Base-by-base conservation (phyloP, 208 protist genomes). In the Wallacemonas sp. region DNA sequence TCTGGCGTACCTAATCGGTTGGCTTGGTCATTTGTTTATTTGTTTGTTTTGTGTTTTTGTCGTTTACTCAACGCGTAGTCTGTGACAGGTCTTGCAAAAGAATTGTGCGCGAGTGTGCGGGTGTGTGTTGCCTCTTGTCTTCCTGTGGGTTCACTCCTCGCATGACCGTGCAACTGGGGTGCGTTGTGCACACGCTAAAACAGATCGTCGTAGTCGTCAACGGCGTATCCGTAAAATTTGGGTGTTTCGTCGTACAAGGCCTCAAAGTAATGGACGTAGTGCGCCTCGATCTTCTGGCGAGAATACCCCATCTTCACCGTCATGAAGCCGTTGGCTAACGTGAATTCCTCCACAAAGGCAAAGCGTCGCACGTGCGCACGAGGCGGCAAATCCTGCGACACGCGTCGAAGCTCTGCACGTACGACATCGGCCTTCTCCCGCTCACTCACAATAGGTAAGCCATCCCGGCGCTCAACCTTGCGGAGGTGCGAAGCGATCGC, bases 191-290 rank as follows among this genome's bases (percentile, higher is more conserved):
- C n/a, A 34, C 27, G 21, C 68, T 82, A 96, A 68, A 96, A 96
- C 17, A 96, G 62, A 55, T 96, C 91, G 49, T 96, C 91, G 70
- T 96, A 96, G 74, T 96, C 91, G 59, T 96, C 91, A 22, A 96
- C 91, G 17, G 91, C 91, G 63, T 87, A 91, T n/a, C 91, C 91
- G 72, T 87, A 96, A 53, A 96, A 96, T 72, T 94, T 94, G 21
- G 91, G 91, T 27, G 88, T 94, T 39, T 94, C 88, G 61, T 96
- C 91, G 62, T 94, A 96, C 34, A 96, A 47, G 0, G 88, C 88
- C 22, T 91, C 80, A 33, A 96, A 85, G 76, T 96, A 96, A 73
- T 96, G 85, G n/a, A 93, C 78, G 64, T 94, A 96, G 67, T 96
- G 88, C 11, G 62, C 77, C 64, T 90, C 86, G 30, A 96, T 91